Percentiles rank a stretch among this genome's conserved stretches.
phyloP scores from a whole-genome alignment of 257 asterid species.

The Solanum microdontum region DNA sequence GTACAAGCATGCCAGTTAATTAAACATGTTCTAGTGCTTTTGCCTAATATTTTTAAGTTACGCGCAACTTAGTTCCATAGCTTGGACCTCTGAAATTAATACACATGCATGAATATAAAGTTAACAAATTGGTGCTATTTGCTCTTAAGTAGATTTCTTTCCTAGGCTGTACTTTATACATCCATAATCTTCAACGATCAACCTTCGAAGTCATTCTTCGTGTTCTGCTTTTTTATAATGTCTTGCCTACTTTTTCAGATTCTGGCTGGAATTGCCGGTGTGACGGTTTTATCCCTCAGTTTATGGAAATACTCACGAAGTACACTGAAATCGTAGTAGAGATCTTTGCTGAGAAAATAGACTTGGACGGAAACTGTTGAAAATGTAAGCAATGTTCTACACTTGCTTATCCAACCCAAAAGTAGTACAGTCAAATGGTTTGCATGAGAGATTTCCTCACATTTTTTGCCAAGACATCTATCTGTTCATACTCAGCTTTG shows the following conservation, averaged over 20 bases:
- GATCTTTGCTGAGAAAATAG: background rate
- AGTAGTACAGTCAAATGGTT: background rate
- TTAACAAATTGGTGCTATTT: background rate
- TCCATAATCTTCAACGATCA: background rate
- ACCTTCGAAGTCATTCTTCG: background rate
- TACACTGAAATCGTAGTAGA: conserved; percentile 24
- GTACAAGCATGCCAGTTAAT: background rate
- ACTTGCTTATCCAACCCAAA: background rate
- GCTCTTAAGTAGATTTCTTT: background rate
- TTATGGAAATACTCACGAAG: conserved; percentile 62
- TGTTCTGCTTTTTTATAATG: background rate
- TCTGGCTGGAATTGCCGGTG: conserved; percentile 60
- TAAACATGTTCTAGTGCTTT: background rate
- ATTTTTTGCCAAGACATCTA: background rate
- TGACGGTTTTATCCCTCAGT: conserved; percentile 41
- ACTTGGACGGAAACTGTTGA: background rate
- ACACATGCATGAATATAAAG: background rate
- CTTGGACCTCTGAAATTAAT: background rate
- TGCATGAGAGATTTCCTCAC: background rate
- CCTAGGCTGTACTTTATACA: background rate
- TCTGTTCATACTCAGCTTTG: background rate
- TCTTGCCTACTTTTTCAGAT: conserved; percentile 34
- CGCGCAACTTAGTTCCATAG: background rate
- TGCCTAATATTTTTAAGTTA: background rate
- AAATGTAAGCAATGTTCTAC: background rate